Evolutionary conservation across 495 filamentous ascomycete genomes (phyloP).

Genomic region (Cercophora scortea): DNA sequence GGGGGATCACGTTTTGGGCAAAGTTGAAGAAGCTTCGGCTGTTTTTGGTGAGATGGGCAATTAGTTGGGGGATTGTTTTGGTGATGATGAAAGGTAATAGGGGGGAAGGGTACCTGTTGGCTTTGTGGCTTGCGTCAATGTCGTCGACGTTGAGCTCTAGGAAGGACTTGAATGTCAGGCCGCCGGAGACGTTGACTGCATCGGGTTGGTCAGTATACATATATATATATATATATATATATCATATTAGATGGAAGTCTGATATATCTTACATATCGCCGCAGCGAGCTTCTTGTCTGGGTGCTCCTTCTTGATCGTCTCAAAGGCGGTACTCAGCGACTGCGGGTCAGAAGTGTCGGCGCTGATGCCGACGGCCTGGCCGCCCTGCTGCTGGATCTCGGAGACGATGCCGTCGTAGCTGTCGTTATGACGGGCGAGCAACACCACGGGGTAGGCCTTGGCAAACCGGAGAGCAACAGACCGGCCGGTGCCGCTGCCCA

Average conservation of each 20-base stretch:
- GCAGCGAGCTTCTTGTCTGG: constrained; percentile 53
- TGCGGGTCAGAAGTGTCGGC: constrained; percentile 59
- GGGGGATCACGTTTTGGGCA: constrained; percentile 62
- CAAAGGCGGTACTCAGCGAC: constrained; percentile 60
- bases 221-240: too few species aligned
- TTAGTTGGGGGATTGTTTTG: background rate
- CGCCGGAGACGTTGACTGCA: constrained; percentile 56
- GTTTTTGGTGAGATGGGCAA: background rate
- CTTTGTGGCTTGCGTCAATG: constrained; percentile 46
- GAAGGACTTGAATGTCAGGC: constrained; percentile 71
- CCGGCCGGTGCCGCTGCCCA: constrained; percentile 58
- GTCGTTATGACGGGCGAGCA: constrained; percentile 62
- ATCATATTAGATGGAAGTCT: background rate
- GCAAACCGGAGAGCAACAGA: constrained; percentile 62
- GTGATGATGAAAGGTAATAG: background rate
- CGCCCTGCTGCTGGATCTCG: constrained; percentile 63
- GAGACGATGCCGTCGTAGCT: constrained; percentile 61
- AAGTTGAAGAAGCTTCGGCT: constrained; percentile 74
- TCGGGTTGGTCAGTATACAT: background rate
- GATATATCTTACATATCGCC: constrained; percentile 51
- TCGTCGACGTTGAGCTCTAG: constrained; percentile 63
- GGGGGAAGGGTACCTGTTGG: constrained; percentile 50
- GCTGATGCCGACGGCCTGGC: constrained; percentile 68
- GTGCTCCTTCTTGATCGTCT: constrained; percentile 53
- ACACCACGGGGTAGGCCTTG: constrained; percentile 63